Evolutionary conservation across 495 filamentous ascomycete species (phyloP), one percentile per base, ranked within the genome.

Genomic region (Penicillium psychrofluorescens): DNA sequence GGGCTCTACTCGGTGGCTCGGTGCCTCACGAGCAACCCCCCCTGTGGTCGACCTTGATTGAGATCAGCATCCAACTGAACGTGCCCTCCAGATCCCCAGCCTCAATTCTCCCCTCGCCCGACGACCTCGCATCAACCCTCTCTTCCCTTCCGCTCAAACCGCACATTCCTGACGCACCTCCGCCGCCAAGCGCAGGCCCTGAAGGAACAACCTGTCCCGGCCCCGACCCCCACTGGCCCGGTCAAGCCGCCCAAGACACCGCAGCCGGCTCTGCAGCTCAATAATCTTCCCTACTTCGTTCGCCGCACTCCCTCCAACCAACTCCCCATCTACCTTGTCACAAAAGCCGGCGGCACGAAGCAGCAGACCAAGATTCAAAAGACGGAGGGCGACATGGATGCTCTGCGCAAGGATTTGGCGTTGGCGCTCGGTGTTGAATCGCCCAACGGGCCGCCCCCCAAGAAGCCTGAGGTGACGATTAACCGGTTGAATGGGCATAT

Each of bases 331-430:
- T 98, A 98, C 62, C 67, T 81, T 4, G 64, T 79, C 41, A 63
- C 63, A 43, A 91, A 90, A 65, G 72, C 79, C 13, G 88, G 88
- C 16, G 88, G 90, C 2, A 94, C 86, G 44, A 68, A 81, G 50
- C 78, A 83, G 55, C 61, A 84, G 52, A 95, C 92, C 5, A 61
- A 75, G 50, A 70, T 98, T 40, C 81, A 86, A 54, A 88, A 85
- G 63, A 76, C 88, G 33, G 80, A 88, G 46, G 92, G 92, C 22
- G 77, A 90, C 58, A 43, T 79, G 40, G 56, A 62, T 15, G 72
- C 69, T 5, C 54, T 92, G 29, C 66, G 66, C 44, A 62, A 54
- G 13, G 75, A 77, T 38, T 59, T 88, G 35, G 63, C 70, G 33
- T 45, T 43, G 31, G 65, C 66, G 11, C 48, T 78, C 41, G 70